Conservation (phyloP, 257 asterid species). For the Solanum sparsipilum region DNA sequence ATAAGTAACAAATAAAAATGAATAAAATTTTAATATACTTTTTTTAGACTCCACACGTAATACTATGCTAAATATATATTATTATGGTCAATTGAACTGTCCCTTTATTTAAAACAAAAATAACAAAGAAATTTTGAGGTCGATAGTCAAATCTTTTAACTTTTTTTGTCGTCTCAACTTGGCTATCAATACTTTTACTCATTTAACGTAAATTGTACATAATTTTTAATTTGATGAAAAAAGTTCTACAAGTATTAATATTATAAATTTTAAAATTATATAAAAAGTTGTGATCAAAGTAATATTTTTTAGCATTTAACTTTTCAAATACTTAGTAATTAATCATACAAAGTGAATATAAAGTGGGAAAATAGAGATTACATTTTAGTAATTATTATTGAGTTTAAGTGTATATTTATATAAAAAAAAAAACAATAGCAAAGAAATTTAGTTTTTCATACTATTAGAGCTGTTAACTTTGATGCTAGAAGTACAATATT, state of each 20-base stretch:
- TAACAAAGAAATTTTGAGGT: neutral
- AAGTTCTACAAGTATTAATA: neutral
- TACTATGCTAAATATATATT: accelerated
- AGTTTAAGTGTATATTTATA: neutral
- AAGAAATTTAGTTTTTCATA: neutral
- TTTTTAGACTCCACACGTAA: accelerated
- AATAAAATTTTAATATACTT: accelerated
- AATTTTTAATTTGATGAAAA: neutral
- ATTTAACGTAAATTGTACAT: neutral
- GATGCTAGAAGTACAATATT: neutral
- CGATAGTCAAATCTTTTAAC: neutral
- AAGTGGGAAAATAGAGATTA: neutral
- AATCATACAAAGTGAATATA: neutral
- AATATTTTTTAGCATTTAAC: too few species aligned
- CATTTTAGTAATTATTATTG: neutral
- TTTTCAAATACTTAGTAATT: neutral
- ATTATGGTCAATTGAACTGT: neutral
- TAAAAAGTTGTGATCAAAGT: neutral
- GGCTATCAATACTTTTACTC: neutral
- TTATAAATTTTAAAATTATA: neutral
- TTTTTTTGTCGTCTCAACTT: neutral
- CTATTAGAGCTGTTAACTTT: neutral
- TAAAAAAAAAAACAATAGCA: neutral
- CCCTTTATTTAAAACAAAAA: neutral
- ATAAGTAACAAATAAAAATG: too few species aligned